phyloP scores from a whole-genome alignment of 2,329 filamentous ascomycete genomes.

The Colletotrichum sp. region DNA sequence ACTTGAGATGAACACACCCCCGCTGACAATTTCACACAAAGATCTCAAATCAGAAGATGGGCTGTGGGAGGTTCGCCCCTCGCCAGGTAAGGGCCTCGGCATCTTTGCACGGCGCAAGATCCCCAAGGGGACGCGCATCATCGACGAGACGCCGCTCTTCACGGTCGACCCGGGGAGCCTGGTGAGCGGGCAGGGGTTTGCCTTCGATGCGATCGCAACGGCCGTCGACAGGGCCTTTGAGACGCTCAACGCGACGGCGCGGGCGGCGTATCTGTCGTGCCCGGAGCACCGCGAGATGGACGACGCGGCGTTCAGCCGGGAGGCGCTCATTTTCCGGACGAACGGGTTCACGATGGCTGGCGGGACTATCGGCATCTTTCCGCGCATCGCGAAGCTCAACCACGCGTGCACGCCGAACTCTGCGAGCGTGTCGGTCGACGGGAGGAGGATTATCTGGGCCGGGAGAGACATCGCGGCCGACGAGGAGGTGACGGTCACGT shows the following conservation, averaged over 20 bases:
- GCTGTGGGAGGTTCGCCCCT: conserved; percentile 30
- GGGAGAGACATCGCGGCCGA: conserved; percentile 31
- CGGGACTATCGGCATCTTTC: conserved; percentile 35
- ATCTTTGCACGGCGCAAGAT: conserved; percentile 41
- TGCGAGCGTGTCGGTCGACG: conserved; percentile 29
- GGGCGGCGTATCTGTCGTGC: conserved; percentile 30
- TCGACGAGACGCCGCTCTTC: conserved; percentile 42
- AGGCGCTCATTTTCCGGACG: conserved; percentile 40
- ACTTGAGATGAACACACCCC: background rate
- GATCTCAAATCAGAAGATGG: conserved; percentile 12
- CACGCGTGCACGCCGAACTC: conserved; percentile 43
- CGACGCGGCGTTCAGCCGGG: conserved; percentile 24
- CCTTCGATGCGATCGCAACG: conserved; percentile 34
- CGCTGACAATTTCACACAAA: background rate
- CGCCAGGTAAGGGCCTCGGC: conserved; percentile 44
- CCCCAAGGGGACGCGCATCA: conserved; percentile 39
- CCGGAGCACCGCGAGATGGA: conserved; percentile 26
- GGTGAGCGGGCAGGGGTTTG: conserved; percentile 34
- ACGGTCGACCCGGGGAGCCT: conserved; percentile 28
- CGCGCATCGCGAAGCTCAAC: conserved; percentile 41
- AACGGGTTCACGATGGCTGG: conserved; percentile 40
- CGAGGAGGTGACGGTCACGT: conserved; percentile 39
- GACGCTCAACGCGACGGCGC: conserved; percentile 28
- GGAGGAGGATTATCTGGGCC: conserved; percentile 39
- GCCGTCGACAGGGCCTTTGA: conserved; percentile 27